Conservation (phyloP, 169 alveolate species). For the Ichthyophthirius multifiliis region DNA sequence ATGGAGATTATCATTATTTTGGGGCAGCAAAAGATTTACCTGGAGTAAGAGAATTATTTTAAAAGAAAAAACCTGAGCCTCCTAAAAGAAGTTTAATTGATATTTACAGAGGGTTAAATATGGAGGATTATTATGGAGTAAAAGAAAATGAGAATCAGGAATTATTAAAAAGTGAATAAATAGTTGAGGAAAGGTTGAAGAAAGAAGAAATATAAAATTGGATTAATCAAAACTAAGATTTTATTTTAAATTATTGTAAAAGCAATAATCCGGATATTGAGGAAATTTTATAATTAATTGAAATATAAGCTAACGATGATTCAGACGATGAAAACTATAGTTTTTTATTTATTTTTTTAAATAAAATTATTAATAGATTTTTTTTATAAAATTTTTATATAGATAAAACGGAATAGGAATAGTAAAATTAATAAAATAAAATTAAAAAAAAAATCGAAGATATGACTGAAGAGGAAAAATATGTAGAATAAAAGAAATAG, state of each 20-base stretch:
- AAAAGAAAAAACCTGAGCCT: conserved; percentile 70
- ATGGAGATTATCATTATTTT: conserved; percentile 91
- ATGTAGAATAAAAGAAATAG: conserved; percentile 14
- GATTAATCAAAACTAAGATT: conserved; percentile 21
- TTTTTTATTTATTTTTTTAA: background rate
- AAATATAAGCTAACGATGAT: background rate
- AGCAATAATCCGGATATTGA: conserved; percentile 21
- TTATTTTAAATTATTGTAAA: conserved; percentile 7
- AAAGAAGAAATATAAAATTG: conserved; percentile 47
- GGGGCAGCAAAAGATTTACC: conserved; percentile 96
- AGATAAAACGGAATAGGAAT: conserved; percentile 14
- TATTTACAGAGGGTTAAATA: conserved; percentile 18
- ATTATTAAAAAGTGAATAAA: conserved; percentile 46
- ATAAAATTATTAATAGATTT: background rate
- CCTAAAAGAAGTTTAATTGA: conserved; percentile 49
- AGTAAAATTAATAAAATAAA: background rate
- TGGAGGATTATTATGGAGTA: conserved; percentile 46
- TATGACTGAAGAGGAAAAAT: conserved; percentile 16
- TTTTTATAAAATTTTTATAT: background rate
- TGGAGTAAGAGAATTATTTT: conserved; percentile 91
- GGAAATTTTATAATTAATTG: conserved; percentile 19
- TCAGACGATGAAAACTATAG: background rate
- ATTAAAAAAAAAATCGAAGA: conserved; percentile 28
- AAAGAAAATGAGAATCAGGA: conserved; percentile 44
- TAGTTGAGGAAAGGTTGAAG: conserved; percentile 38